These are phyloP conservation scores for Thermochaetoides dissita DNA, from an alignment of 2,329 filamentous ascomycete genomes.

Conservation along the genomic window DNA sequence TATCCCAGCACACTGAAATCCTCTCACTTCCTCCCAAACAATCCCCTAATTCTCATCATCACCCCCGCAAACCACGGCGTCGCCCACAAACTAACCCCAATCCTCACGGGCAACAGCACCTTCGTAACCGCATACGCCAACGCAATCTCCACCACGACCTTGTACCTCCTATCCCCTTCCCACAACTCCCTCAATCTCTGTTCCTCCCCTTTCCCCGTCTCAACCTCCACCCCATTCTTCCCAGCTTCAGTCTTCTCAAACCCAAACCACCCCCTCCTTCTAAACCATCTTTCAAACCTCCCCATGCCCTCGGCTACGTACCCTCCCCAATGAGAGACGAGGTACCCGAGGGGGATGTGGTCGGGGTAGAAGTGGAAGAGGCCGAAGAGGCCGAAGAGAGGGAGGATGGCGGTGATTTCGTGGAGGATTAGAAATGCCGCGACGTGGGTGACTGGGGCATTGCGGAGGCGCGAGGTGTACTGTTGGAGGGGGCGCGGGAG, in stretches of 20 bases:
- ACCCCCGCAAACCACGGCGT: slow-evolving; percentile 82
- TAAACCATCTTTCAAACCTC: slow-evolving; percentile 65
- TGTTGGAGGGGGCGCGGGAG: slow-evolving; percentile 54
- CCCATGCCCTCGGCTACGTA: slow-evolving; percentile 49
- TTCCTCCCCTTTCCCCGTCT: slow-evolving; percentile 16
- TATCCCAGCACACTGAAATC: neutral
- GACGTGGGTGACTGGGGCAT: slow-evolving; percentile 69
- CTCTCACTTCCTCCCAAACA: slow-evolving; percentile 14
- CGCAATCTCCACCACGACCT: slow-evolving; percentile 55
- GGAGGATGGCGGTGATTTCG: slow-evolving; percentile 77
- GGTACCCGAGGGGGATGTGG: slow-evolving; percentile 49
- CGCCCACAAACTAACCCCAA: slow-evolving; percentile 68
- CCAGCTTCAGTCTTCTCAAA: slow-evolving; percentile 27
- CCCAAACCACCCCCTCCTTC: slow-evolving; percentile 68
- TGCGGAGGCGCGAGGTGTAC: slow-evolving; percentile 56
- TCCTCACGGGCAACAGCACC: slow-evolving; percentile 60
- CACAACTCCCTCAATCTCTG: slow-evolving; percentile 21
- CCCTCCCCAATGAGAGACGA: slow-evolving; percentile 27
- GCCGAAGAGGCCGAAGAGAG: slow-evolving; percentile 56
- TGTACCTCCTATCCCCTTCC: slow-evolving; percentile 34
- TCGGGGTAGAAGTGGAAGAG: slow-evolving; percentile 56
- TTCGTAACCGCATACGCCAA: slow-evolving; percentile 89
- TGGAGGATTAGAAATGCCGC: slow-evolving; percentile 80
- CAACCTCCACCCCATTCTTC: slow-evolving; percentile 17
- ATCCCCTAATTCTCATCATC: slow-evolving; percentile 30